Evolutionary conservation across 306 rosid species (phyloP), one percentile per base, ranked within the genome.

Genomic region (Alnus rubra): DNA sequence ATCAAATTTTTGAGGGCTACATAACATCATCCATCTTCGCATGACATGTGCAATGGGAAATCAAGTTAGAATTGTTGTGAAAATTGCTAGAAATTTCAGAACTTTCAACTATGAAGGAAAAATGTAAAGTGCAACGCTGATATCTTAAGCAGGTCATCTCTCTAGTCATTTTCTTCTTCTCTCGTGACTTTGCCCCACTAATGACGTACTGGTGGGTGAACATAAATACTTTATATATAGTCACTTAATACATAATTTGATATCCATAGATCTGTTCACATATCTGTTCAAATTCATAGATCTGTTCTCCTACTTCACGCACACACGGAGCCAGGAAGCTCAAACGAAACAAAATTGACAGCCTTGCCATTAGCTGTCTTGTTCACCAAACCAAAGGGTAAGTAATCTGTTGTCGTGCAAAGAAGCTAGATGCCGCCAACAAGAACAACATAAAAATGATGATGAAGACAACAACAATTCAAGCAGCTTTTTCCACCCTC

Each of bases 191-290:
- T 10, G 31, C 65, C 33, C 19, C 33, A 7, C 7, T 55, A 55
- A 7, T n/a, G 30, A 55, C 3, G 30, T 55, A 18, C 10, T 10
- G 33, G 35, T 19, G 35, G 9, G 65, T 58, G 4, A 23, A 28
- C 48, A 35, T 33, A 64, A 64, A 13, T 16, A 64, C n/a, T 16
- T n/a, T 58, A 54, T 15, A 18, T 23, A 35, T 64, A 6, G 16
- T 33, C 16, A 64, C 5, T 37, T 16, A 42, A 49, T 49, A 10
- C 45, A 64, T 8, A 35, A 64, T 6, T 37, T 35, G 11, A 64
- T 16, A 64, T 62, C 69, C 70, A 35, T 16, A 35, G 70, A 64
- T 64, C 70, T 64, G 70, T 35, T 35, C 28, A 35, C 33, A 64
- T 16, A 31, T 33, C 42, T 5, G 33, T 31, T 31, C 44, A 31